Evolutionary conservation across 2,329 filamentous ascomycete genomes (phyloP).

Genomic region (Colletotrichum aenigma): DNA sequence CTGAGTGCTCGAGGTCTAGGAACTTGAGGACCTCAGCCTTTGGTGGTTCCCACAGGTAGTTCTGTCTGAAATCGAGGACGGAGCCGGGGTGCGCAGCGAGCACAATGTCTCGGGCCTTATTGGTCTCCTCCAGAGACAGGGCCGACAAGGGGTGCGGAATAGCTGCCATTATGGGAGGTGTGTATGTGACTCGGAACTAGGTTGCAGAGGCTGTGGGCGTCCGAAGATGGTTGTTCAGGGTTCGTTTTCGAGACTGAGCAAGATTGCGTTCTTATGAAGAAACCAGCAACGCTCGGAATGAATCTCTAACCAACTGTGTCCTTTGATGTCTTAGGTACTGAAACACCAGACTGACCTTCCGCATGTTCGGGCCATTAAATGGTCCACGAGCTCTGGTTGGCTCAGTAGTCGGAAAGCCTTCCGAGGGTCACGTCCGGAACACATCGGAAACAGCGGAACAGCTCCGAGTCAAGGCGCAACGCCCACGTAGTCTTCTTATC

Average conservation of each 20-base stretch:
- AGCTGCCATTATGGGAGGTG: conserved; percentile 10
- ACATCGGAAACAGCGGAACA: background rate
- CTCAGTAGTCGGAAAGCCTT: background rate
- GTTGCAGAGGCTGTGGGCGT: background rate
- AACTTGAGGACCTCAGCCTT: conserved; percentile 46
- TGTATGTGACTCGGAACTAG: background rate
- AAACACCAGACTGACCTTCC: background rate
- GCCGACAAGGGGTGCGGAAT: conserved; percentile 36
- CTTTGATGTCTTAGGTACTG: background rate
- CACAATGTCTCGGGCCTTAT: conserved; percentile 38
- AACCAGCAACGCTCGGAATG: background rate
- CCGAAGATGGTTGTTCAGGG: background rate
- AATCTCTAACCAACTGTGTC: background rate
- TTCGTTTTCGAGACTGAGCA: background rate
- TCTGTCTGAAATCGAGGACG: conserved; percentile 44
- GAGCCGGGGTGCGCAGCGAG: conserved; percentile 29
- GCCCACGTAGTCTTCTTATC: background rate
- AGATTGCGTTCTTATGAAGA: background rate
- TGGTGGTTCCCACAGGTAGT: conserved; percentile 49
- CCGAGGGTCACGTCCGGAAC: background rate
- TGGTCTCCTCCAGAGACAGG: conserved; percentile 30
- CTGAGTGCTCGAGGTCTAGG: conserved; percentile 44
- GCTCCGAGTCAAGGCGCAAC: background rate
- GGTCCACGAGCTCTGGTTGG: background rate
- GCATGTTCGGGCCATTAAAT: background rate